These are phyloP conservation scores for Dimocarpus longan DNA, from an alignment of 345 rosid genomes.

Conservation along the genomic window DNA sequence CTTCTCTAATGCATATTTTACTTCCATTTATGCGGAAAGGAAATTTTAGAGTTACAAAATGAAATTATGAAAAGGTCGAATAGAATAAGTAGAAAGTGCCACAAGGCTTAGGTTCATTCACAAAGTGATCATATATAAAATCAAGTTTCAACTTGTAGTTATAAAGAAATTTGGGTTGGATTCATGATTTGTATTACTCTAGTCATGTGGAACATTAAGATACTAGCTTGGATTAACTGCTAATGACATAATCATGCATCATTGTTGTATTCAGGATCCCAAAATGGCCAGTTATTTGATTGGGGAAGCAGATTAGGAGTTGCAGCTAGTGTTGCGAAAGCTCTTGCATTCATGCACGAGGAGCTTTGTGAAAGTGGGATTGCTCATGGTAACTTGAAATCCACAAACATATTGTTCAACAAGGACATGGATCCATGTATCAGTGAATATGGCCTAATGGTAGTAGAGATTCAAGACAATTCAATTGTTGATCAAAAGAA, in stretches of 20 bases:
- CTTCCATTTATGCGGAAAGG: neutral
- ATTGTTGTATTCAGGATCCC: slow-evolving; percentile 38
- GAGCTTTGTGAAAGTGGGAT: slow-evolving; percentile 43
- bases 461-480: slow-evolving; percentile 29
- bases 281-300: slow-evolving; percentile 38
- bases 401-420: slow-evolving; percentile 56
- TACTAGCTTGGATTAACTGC: neutral
- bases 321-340: slow-evolving; percentile 44
- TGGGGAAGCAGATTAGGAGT: slow-evolving; percentile 56
- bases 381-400: slow-evolving; percentile 70
- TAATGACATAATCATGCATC: neutral
- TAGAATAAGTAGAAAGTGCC: too few species aligned
- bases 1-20: neutral
- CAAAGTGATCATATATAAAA: too few species aligned
- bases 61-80: too few species aligned
- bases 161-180: neutral
- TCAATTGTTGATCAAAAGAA: slow-evolving; percentile 20
- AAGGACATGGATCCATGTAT: slow-evolving; percentile 51
- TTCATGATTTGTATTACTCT: neutral
- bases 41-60: too few species aligned
- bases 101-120: too few species aligned
- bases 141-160: too few species aligned
- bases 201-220: neutral
- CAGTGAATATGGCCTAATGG: slow-evolving; percentile 63
- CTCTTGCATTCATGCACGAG: slow-evolving; percentile 49